Conservation (phyloP, 257 asterid genomes). For the Solanum verrucosum region DNA sequence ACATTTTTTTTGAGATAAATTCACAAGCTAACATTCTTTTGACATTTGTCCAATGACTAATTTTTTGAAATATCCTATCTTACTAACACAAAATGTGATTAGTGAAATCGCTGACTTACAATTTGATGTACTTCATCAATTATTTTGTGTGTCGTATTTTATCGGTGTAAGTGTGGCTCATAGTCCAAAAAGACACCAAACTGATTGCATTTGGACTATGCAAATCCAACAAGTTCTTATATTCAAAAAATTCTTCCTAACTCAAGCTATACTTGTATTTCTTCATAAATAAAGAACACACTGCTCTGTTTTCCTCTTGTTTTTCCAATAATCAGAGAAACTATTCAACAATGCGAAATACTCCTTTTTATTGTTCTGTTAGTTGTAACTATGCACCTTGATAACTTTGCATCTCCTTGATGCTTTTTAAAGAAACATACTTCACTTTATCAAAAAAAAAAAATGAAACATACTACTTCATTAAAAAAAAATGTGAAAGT, state of each 20-base stretch:
- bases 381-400: not conserved
- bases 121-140: not conserved
- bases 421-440: not conserved
- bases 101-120: not conserved
- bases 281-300: not conserved
- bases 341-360: not conserved
- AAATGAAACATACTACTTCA: not conserved
- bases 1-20: not conserved
- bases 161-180: not conserved
- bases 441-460: no score
- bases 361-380: not conserved
- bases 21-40: not conserved
- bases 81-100: not conserved
- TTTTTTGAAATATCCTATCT: not conserved
- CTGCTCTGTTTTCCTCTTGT: not conserved
- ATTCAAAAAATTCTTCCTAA: no score
- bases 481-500: not conserved
- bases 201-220: not conserved
- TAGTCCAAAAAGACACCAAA: not conserved
- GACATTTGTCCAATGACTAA: not conserved
- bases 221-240: not conserved
- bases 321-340: not conserved
- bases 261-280: not conserved
- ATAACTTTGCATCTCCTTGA: not conserved
- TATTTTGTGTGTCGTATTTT: not conserved